Base-by-base conservation (phyloP, 441 rosid species). In the Adansonia gregorii region DNA sequence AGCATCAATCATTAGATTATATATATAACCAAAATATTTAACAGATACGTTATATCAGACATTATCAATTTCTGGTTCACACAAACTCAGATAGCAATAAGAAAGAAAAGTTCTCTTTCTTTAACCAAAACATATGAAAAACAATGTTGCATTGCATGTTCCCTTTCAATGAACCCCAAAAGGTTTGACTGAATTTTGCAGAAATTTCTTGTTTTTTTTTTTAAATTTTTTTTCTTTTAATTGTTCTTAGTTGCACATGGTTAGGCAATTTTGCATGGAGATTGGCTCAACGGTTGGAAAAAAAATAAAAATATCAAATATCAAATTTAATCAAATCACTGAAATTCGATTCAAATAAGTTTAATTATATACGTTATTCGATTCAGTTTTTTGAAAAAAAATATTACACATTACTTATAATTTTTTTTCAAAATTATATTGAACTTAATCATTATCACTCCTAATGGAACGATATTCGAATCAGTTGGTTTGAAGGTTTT, bases 1-100 rank as follows among this genome's bases (percentile, higher is more conserved):
- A 24, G 27, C 1, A 24, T 24, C 27, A 24, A 24, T 24, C 1
- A 24, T 24, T 24, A 24, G 27, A 24, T 24, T 24, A 24, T 24
- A 24, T 24, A 24, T 24, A 24, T 24, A 24, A 24, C 27, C 27
- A 24, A 24, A 24, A 24, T 24, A 24, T 24, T 24, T 0, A 24
- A 24, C 27, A 1, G 27, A 24, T 1, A 24, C 0, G 1, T 24
- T 24, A 24, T 24, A 24, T 24, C 27, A 24, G 27, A 24, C 27
- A 24, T 24, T 24, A 41, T 66, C 49, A 41, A 41, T 7, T 43
- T 66, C 17, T 3, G 8, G 43, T 41, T 17, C 8, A 41, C 17
- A 22, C 6, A 19, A 14, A 68, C 46, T 68, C 73, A 48, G 73
- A 68, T 17, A 68, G 17, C 35, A 68, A 20, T 6, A 68, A 20